These are phyloP conservation scores for Jaltomata sinuosa DNA, from an alignment of 257 asterid species.

Conservation along the genomic window DNA sequence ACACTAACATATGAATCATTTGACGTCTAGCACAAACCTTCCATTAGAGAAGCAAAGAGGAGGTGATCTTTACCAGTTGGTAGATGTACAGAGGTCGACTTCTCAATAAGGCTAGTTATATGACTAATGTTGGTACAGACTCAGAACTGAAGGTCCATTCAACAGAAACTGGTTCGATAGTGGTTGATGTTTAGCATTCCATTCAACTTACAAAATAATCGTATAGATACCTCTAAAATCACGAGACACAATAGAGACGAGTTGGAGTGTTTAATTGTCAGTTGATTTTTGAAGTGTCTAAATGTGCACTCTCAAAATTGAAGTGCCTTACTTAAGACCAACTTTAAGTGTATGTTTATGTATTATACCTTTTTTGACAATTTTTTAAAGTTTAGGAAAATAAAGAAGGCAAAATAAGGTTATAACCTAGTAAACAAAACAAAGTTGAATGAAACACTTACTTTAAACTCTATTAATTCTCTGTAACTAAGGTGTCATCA, in stretches of 20 bases:
- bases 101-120: conserved; percentile 16
- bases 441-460: background rate
- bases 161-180: background rate
- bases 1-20: background rate
- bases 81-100: conserved; percentile 61
- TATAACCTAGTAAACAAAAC: too few species aligned
- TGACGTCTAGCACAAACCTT: conserved; percentile 51
- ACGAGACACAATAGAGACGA: too few species aligned
- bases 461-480: background rate
- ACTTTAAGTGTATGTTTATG: too few species aligned
- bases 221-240: too few species aligned
- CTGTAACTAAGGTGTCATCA: background rate
- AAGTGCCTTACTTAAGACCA: too few species aligned
- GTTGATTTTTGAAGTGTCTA: too few species aligned
- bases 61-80: conserved; percentile 91
- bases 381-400: background rate
- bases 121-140: background rate
- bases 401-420: background rate
- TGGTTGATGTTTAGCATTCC: background rate
- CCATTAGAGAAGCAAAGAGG: conserved; percentile 88
- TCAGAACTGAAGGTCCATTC: background rate
- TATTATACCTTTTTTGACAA: too few species aligned
- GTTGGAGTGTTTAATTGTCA: too few species aligned
- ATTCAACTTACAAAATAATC: too few species aligned
- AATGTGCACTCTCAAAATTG: too few species aligned